A percentile compares a stretch with the other conserved stretches of the same genome.
These are phyloP conservation scores for Apiospora rasikravindrae DNA, from an alignment of 2,329 filamentous ascomycete species.

Conservation along the genomic window DNA sequence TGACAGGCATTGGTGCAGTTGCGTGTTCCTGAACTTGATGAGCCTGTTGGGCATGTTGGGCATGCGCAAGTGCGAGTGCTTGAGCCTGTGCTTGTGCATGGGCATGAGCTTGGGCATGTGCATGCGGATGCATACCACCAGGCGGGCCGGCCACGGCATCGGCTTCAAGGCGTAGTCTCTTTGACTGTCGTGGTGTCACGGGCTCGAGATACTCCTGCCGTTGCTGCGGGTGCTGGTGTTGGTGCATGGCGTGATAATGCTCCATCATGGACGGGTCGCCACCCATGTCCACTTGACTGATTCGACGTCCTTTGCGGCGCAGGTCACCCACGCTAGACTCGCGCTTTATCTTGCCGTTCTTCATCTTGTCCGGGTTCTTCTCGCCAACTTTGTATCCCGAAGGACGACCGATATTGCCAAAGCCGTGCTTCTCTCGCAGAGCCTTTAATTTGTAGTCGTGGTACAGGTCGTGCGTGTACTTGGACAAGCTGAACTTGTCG, in stretches of 20 bases:
- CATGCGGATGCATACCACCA: background rate
- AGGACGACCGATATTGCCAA: slow-evolving; percentile 62
- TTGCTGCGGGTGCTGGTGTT: slow-evolving; percentile 22
- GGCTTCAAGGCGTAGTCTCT: slow-evolving; percentile 38
- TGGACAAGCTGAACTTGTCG: slow-evolving; percentile 55
- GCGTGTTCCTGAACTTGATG: background rate
- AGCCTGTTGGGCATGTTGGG: background rate
- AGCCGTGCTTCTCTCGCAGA: slow-evolving; percentile 58
- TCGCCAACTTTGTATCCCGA: slow-evolving; percentile 48
- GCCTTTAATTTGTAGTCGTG: slow-evolving; percentile 58
- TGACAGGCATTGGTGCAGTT: background rate
- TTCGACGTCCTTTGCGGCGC: slow-evolving; percentile 36
- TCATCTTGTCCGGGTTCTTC: slow-evolving; percentile 42
- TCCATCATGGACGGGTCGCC: slow-evolving; percentile 30
- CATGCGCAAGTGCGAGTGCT: background rate
- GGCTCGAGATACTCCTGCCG: slow-evolving; percentile 35
- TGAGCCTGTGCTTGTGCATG: background rate
- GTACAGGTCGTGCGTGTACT: slow-evolving; percentile 59
- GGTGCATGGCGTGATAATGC: slow-evolving; percentile 22
- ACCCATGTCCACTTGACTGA: slow-evolving; percentile 36
- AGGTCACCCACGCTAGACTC: slow-evolving; percentile 27
- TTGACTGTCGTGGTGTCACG: slow-evolving; percentile 35
- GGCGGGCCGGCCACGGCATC: background rate
- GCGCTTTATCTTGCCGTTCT: slow-evolving; percentile 38
- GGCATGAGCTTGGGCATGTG: background rate